Conservation (phyloP, 2,329 filamentous ascomycete genomes). For the Colletotrichum graminicola region DNA sequence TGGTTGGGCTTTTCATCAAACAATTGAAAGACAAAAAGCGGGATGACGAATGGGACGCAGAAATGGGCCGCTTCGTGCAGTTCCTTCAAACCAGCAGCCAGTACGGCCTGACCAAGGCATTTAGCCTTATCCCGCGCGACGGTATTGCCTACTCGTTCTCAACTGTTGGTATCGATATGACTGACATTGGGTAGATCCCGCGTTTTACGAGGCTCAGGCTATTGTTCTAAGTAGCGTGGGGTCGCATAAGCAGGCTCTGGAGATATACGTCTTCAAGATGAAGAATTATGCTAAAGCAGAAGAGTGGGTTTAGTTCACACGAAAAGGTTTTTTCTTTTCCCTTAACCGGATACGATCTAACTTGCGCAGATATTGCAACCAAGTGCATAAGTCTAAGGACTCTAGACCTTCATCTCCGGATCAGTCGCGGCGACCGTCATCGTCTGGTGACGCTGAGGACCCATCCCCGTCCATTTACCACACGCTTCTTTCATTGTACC, state of each 20-base stretch:
- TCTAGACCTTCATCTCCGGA: constrained; percentile 53
- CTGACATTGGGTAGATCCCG: constrained; percentile 69
- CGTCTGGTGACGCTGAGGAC: constrained; percentile 58
- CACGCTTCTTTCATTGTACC: constrained; percentile 88
- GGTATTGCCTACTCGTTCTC: constrained; percentile 62
- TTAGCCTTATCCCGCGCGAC: constrained; percentile 82
- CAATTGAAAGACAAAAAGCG: constrained; percentile 62
- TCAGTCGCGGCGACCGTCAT: constrained; percentile 50
- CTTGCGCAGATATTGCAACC: constrained; percentile 82
- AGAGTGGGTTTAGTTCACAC: constrained; percentile 70
- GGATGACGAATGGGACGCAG: constrained; percentile 65
- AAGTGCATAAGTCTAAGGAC: constrained; percentile 75
- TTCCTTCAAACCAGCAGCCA: constrained; percentile 83
- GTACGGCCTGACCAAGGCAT: constrained; percentile 84
- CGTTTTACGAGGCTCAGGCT: constrained; percentile 90
- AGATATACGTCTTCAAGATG: constrained; percentile 97
- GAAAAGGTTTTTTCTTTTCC: too few species aligned
- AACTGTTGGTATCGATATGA: constrained; percentile 34
- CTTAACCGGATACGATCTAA: constrained; percentile 39
- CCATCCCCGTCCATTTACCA: constrained; percentile 87
- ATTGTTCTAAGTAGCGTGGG: constrained; percentile 95
- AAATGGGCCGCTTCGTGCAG: constrained; percentile 75
- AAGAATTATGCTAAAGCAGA: constrained; percentile 90
- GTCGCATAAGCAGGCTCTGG: constrained; percentile 93
- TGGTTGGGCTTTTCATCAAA: constrained; percentile 78